Base-by-base conservation (phyloP, 139 green algal genomes). In the Penium margaritaceum region DNA sequence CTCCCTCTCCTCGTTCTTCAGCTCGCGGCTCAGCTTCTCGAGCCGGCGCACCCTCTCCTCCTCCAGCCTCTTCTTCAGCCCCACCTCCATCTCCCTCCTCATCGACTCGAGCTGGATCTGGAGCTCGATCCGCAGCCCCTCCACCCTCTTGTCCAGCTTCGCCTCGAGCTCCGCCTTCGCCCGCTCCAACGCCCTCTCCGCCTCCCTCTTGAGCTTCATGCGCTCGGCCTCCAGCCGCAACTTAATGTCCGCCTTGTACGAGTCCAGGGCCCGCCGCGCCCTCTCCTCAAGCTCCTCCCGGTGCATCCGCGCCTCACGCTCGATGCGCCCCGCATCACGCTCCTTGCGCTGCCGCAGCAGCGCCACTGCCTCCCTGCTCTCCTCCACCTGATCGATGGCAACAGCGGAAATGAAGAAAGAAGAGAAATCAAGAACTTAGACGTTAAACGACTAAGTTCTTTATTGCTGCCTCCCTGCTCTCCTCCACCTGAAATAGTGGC, bases 21-120 rank as follows among this genome's bases (percentile, higher is more conserved):
- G 14, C 51, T 60, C 51, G 0, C 51, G 5, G 15, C 51, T 60
- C 15, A 60, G 51, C 14, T 33, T 60, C 51, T 60, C 51, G 24
- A 60, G 51, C 51, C 51, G 15, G 12, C 51, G 29, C 51, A 60
- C 51, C 51, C 51, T 30, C 51, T 60, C 51, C 51, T 60, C 51
- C 17, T 60, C 51, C n/a, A 60, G 24, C 51, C 30, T 60, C 51
- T 60, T 60, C 51, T 24, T 34, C 51, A 60, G 51, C 15, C 24
- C 30, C 15, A 60, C 51, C 51, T 60, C 51, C 51, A 60, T 60
- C 6, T 60, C 51, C 17, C 51, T 60, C 51, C 51, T n/a, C 51
- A 60, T 60, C 2, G 51, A n/a, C n/a, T 60, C 51, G 12, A 60
- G 3, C 51, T 24, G 29, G 30, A 60, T 60, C 51, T 60, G 51